A percentile compares a stretch with the other conserved stretches of the same genome.
Conservation (phyloP, 768 basidiomycete genomes). For the Lentinula detonsa region DNA sequence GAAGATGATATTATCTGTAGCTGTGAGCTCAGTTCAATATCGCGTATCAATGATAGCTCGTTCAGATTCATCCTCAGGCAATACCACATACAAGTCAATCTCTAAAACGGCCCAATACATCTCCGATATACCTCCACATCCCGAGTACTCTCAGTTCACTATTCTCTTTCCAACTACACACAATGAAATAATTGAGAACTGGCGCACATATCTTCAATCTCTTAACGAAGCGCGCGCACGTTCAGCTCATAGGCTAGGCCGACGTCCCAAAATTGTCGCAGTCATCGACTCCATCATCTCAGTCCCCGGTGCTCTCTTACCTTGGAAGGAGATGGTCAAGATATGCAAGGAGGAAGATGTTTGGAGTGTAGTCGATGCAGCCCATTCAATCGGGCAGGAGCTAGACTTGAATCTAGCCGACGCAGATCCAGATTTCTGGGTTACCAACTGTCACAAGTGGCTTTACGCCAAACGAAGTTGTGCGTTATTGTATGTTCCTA, state of each 20-base stretch:
- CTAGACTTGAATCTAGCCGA: conserved; percentile 42
- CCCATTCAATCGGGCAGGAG: conserved; percentile 63
- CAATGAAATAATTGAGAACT: conserved; percentile 45
- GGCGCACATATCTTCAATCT: conserved; percentile 27
- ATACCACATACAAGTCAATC: conserved; percentile 51
- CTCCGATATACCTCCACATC: conserved; percentile 42
- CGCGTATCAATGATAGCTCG: background rate
- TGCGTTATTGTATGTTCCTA: conserved; percentile 35
- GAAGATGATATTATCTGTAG: conserved; percentile 60
- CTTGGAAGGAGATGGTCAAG: conserved; percentile 54
- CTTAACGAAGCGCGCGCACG: conserved; percentile 3
- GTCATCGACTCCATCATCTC: conserved; percentile 49
- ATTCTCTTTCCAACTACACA: conserved; percentile 46
- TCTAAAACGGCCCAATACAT: conserved; percentile 42
- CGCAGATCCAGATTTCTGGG: conserved; percentile 52
- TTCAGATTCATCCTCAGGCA: conserved; percentile 27
- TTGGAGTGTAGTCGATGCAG: conserved; percentile 52
- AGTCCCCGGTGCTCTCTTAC: conserved; percentile 44
- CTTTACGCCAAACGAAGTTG: conserved; percentile 48
- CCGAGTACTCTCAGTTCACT: conserved; percentile 35
- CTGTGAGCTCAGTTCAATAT: conserved; percentile 32
- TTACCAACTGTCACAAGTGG: conserved; percentile 69
- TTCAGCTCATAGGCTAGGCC: background rate
- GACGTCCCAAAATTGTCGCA: conserved; percentile 37
- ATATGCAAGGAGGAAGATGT: conserved; percentile 51